Base-by-base conservation (phyloP, 768 basidiomycete genomes). In the Termitomyces sp. region DNA sequence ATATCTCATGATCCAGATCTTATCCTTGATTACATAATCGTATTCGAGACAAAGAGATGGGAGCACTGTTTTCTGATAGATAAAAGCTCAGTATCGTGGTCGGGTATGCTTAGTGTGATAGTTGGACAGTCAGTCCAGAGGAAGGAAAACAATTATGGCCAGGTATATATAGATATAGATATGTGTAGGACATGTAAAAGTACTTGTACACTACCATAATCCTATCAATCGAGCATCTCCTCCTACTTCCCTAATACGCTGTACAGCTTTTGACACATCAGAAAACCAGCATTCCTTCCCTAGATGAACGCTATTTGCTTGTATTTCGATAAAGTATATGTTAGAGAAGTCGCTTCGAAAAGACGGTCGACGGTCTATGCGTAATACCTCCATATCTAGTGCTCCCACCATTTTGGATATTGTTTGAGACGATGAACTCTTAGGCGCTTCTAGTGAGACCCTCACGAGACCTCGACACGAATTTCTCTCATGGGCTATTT, bases 11-110 rank as follows among this genome's bases (percentile, higher is more conserved):
- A 52, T 52, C 35, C 35, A 53, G 28, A 54, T 54, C 53, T 54
- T 45, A 54, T 54, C 53, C 4, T 1, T 22, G 14, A 22, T 54
- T 52, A 52, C 14, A 28, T 52, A 52, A 52, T 52, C 36, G 24
- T 18, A 36, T 36, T 33, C 2, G 30, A 77, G 70, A 71, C 92
- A 94, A 1, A 71, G 0, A 80, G 67, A 52, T 82, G 76, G 13
- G 86, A 83, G 71, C 92, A 94, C 64, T 90, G 86, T 57, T 82
- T 79, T 5, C 90, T 88, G 61, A 93, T 70, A 43, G 74, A 71
- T 58, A 93, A 80, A 10, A 93, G 74, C 20, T 85, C 77, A 18
- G 72, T 62, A 55, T 86, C 80, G 55, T 71, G 78, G 52, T 78
- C 38, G 43, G 68, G 58, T 33, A 65, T 62, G 54, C 56, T 65